Conservation (phyloP, 768 basidiomycete genomes). For the Arthromyces matolae region DNA sequence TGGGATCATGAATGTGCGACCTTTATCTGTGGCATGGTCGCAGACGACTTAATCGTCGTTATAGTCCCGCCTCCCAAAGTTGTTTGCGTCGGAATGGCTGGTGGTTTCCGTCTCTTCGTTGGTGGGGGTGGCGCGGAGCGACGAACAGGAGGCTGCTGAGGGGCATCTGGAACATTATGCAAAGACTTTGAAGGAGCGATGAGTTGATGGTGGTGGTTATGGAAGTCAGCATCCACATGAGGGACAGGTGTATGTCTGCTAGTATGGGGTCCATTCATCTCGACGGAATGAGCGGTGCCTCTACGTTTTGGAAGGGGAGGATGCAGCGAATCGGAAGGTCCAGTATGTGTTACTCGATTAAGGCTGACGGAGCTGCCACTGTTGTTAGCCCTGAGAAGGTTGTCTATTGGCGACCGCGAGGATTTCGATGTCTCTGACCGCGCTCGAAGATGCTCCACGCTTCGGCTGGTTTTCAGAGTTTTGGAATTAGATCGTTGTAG, state of each 20-base stretch:
- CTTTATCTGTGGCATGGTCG: slow-evolving; percentile 7
- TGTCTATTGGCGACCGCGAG: slow-evolving; percentile 32
- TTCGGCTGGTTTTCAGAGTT: slow-evolving; percentile 59
- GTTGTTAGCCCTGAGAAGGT: slow-evolving; percentile 34
- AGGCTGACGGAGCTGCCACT: slow-evolving; percentile 39
- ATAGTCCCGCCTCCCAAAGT: slow-evolving; percentile 54
- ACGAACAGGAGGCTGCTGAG: slow-evolving; percentile 30
- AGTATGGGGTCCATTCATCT: slow-evolving; percentile 19
- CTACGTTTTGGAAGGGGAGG: slow-evolving; percentile 20
- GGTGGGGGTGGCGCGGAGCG: slow-evolving; percentile 66
- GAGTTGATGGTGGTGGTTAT: slow-evolving; percentile 14
- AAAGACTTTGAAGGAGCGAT: slow-evolving; percentile 9
- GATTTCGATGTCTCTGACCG: slow-evolving; percentile 22
- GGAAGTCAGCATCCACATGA: slow-evolving; percentile 11
- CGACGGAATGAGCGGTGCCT: slow-evolving; percentile 22
- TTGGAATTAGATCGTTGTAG: slow-evolving; percentile 37
- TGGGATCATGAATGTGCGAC: neutral
- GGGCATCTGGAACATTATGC: neutral
- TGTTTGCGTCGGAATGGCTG: slow-evolving; percentile 56
- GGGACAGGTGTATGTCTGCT: slow-evolving; percentile 8
- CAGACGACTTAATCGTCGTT: slow-evolving; percentile 52
- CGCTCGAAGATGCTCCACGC: slow-evolving; percentile 54
- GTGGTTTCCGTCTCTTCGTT: slow-evolving; percentile 65
- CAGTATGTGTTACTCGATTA: slow-evolving; percentile 16
- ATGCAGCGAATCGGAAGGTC: slow-evolving; percentile 1